These are phyloP conservation scores for Corynascus novoguineensis DNA, from an alignment of 495 filamentous ascomycete genomes.

Conservation along the genomic window DNA sequence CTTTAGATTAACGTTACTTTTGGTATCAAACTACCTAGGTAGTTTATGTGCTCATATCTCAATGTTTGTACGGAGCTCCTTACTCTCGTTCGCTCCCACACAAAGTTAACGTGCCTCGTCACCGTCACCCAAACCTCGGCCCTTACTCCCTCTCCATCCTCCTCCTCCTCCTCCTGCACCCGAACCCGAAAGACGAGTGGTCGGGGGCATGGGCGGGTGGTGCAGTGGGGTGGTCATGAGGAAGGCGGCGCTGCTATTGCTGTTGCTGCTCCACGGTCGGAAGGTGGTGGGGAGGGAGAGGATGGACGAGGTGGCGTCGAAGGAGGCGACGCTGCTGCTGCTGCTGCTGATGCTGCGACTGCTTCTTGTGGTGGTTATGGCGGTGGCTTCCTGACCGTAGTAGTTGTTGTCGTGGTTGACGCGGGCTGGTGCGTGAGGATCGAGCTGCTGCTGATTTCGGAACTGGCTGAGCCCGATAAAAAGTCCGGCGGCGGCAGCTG, in stretches of 20 bases:
- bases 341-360: background rate
- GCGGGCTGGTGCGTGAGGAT: background rate
- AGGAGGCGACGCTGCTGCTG: background rate
- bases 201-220: background rate
- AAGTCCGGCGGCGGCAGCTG: background rate
- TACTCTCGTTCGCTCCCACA: too few species aligned
- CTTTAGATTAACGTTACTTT: too few species aligned
- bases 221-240: slow-evolving; percentile 1
- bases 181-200: too few species aligned
- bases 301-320: background rate
- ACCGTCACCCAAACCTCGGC: too few species aligned
- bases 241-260: slow-evolving; percentile 8
- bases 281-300: slow-evolving; percentile 6
- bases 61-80: too few species aligned
- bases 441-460: too few species aligned
- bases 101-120: too few species aligned
- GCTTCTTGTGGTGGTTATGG: background rate
- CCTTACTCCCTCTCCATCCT: too few species aligned
- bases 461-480: background rate
- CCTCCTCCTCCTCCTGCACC: background rate
- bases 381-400: too few species aligned
- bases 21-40: too few species aligned
- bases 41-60: too few species aligned
- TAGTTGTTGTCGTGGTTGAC: background rate
- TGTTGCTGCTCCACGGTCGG: background rate